These are phyloP conservation scores for Arxiozyma heterogenica DNA, from an alignment of 1,139 yeast species.

Conservation along the genomic window DNA sequence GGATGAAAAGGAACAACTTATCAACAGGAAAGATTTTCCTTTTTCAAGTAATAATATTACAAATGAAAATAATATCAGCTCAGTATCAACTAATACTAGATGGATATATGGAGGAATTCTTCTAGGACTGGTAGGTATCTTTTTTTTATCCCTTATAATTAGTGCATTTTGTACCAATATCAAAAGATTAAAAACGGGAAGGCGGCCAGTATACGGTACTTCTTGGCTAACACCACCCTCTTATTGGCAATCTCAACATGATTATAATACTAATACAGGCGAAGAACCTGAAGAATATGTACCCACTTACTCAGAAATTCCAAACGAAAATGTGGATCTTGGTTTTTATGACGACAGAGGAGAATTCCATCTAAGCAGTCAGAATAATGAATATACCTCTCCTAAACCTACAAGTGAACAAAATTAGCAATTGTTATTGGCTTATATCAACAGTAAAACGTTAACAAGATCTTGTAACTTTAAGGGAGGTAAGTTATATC, in stretches of 20 bases:
- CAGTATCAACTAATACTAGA: background rate
- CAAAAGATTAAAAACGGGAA: slow-evolving; percentile 50
- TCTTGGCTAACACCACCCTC: slow-evolving; percentile 88
- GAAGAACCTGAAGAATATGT: slow-evolving; percentile 34
- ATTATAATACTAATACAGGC: slow-evolving; percentile 35
- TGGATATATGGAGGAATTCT: background rate
- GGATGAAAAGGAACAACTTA: background rate
- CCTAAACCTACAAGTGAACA: background rate
- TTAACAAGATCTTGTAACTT: background rate
- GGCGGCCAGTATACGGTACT: slow-evolving; percentile 67
- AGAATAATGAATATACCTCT: background rate
- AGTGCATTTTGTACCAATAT: slow-evolving; percentile 43
- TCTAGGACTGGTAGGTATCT: background rate
- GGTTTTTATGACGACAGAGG: slow-evolving; percentile 74
- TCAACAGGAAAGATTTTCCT: background rate
- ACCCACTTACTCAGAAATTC: slow-evolving; percentile 56
- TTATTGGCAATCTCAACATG: slow-evolving; percentile 63
- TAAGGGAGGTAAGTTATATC: background rate
- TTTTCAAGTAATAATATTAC: background rate
- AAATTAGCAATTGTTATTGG: background rate
- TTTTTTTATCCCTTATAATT: slow-evolving; percentile 30
- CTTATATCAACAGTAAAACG: background rate
- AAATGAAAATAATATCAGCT: background rate
- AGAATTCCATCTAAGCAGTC: slow-evolving; percentile 32
- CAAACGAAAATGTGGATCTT: slow-evolving; percentile 54